Conservation (phyloP, 2,329 filamentous ascomycete species). For the Fusarium camptoceras region DNA sequence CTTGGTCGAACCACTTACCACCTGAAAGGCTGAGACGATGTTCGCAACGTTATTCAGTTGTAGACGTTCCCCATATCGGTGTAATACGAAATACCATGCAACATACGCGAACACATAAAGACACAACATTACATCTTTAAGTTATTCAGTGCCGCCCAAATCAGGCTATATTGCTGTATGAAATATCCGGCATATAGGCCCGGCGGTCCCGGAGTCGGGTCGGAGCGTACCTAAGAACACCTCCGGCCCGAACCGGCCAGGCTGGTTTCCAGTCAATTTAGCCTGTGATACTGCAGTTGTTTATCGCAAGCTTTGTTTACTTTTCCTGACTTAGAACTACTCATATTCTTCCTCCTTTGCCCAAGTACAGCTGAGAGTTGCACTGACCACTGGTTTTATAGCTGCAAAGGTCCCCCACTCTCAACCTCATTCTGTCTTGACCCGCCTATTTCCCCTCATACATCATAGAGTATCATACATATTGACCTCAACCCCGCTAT, state of each 20-base stretch:
- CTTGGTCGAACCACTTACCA: slow-evolving; percentile 23
- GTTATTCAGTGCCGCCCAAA: background rate
- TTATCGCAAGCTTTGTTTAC: background rate
- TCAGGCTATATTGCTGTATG: slow-evolving; percentile 5
- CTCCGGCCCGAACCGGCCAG: slow-evolving; percentile 28
- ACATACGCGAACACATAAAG: background rate
- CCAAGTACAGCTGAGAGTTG: background rate
- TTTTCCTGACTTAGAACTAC: background rate
- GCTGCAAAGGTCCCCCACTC: slow-evolving; percentile 14
- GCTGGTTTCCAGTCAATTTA: slow-evolving; percentile 17
- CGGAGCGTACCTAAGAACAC: slow-evolving; percentile 16
- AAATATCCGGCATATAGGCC: slow-evolving; percentile 40
- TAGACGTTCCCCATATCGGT: background rate
- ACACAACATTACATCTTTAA: background rate
- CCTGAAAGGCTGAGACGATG: slow-evolving; percentile 1
- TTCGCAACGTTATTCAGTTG: background rate
- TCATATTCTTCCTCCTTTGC: background rate
- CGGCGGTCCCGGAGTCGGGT: slow-evolving; percentile 34
- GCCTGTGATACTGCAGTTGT: background rate
- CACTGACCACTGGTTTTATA: background rate
- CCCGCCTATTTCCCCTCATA: slow-evolving; percentile 28
- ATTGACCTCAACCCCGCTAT: slow-evolving; percentile 29
- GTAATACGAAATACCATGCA: background rate
- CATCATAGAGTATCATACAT: slow-evolving; percentile 33
- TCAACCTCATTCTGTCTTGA: slow-evolving; percentile 2